These are phyloP conservation scores for Arthrobotrys megalospora DNA, from an alignment of 2,329 filamentous ascomycete genomes.

Conservation along the genomic window DNA sequence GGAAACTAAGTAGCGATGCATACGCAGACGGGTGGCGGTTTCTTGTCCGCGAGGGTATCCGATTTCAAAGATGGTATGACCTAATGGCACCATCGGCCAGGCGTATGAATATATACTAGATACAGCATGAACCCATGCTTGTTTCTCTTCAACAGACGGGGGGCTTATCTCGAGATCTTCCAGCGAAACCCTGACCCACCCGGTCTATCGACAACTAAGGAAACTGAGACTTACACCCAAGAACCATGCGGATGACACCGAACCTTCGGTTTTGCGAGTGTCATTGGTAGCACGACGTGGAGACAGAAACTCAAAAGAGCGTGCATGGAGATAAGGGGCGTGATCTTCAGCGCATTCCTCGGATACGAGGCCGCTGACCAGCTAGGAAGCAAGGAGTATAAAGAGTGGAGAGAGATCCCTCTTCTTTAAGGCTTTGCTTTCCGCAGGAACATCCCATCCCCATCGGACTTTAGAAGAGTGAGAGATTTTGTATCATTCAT, in stretches of 20 bases:
- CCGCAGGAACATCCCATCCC: constrained; percentile 15
- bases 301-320: constrained; percentile 7
- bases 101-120: constrained; percentile 5
- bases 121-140: constrained; percentile 36
- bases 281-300: constrained; percentile 19
- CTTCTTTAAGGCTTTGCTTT: not conserved
- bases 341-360: constrained; percentile 48
- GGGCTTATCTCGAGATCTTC: constrained; percentile 34
- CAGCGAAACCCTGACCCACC: constrained; percentile 14
- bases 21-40: constrained; percentile 19
- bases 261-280: constrained; percentile 39
- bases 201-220: constrained; percentile 53
- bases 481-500: constrained; percentile 17
- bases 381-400: constrained; percentile 50
- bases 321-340: constrained; percentile 16
- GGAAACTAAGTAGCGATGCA: constrained; percentile 4
- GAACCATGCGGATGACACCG: constrained; percentile 39
- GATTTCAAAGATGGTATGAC: not conserved
- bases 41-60: not conserved
- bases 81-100: constrained; percentile 28
- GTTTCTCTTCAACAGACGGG: constrained; percentile 11
- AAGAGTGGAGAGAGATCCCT: constrained; percentile 34
- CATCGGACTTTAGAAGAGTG: constrained; percentile 13
- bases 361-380: constrained; percentile 9
- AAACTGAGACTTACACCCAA: constrained; percentile 47